Conservation (phyloP, 2,329 filamentous ascomycete genomes). For the Myriosclerotinia scirpicola region DNA sequence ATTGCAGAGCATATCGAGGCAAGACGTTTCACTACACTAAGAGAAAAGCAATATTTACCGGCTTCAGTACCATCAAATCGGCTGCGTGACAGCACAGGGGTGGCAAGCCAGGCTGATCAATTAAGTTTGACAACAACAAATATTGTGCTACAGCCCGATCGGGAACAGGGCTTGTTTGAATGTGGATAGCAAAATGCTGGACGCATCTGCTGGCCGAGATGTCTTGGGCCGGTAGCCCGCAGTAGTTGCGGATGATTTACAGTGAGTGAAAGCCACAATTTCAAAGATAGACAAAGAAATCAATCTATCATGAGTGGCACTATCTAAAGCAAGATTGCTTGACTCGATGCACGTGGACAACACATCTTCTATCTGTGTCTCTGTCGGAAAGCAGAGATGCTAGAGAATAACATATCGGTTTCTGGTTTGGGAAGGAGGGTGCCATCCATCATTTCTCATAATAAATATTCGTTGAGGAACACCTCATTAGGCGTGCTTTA, state of each 20-base stretch:
- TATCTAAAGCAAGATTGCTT: constrained; percentile 42
- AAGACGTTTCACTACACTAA: constrained; percentile 36
- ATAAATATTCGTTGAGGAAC: constrained; percentile 4
- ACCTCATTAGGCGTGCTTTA: constrained; percentile 9
- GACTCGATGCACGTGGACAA: constrained; percentile 58
- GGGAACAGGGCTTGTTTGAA: constrained; percentile 40
- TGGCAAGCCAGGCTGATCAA: constrained; percentile 33
- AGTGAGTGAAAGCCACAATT: constrained; percentile 35
- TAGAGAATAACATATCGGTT: constrained; percentile 11
- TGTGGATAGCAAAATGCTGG: constrained; percentile 34
- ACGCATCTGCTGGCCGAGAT: constrained; percentile 37
- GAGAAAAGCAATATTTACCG: constrained; percentile 32
- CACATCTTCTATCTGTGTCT: constrained; percentile 23
- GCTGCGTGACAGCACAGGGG: constrained; percentile 35
- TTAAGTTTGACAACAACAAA: constrained; percentile 40
- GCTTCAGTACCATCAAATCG: constrained; percentile 32
- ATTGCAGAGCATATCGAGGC: constrained; percentile 38
- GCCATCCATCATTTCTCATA: constrained; percentile 21
- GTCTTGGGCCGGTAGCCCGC: constrained; percentile 47
- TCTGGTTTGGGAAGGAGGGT: constrained; percentile 23
- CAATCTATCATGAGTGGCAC: constrained; percentile 28
- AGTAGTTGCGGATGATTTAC: constrained; percentile 47
- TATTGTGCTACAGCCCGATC: constrained; percentile 37
- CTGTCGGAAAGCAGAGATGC: constrained; percentile 17
- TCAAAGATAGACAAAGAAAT: constrained; percentile 50